These are phyloP conservation scores for Baudoinia panamericana DNA, from an alignment of 495 filamentous ascomycete species.

Conservation along the genomic window DNA sequence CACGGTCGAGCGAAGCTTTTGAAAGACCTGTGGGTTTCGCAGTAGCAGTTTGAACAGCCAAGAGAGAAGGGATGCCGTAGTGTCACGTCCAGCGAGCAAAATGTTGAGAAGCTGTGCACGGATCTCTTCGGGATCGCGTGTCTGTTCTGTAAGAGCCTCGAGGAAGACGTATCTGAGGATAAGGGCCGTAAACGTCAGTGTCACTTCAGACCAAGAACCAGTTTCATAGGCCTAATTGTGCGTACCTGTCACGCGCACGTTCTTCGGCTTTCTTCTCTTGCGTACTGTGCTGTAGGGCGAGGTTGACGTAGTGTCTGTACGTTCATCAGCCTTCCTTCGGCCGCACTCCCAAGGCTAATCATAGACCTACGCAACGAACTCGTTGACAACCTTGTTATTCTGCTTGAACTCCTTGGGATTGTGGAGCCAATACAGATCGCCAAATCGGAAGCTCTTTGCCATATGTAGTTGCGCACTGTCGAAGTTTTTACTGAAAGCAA, in stretches of 20 bases:
- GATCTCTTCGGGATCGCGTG: conserved; percentile 55
- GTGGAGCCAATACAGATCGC: conserved; percentile 34
- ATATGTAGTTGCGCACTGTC: conserved; percentile 20
- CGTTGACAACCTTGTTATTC: conserved; percentile 40
- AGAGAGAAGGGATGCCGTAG: conserved; percentile 27
- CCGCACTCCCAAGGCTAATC: conserved; percentile 39
- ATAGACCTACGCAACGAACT: conserved; percentile 55
- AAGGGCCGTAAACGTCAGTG: too few species aligned
- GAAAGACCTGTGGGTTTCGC: conserved; percentile 55
- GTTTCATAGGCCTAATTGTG: too few species aligned
- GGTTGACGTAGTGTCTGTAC: conserved; percentile 59
- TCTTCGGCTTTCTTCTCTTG: conserved; percentile 54
- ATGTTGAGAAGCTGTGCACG: conserved; percentile 71
- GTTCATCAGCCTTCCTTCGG: conserved; percentile 34
- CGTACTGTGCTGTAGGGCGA: conserved; percentile 40
- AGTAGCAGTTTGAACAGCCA: conserved; percentile 59
- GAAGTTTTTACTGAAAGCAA: conserved; percentile 22
- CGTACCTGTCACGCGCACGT: conserved; percentile 25
- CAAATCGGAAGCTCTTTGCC: conserved; percentile 17
- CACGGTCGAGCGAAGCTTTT: conserved; percentile 55
- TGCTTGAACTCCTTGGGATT: conserved; percentile 35
- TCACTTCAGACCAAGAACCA: too few species aligned
- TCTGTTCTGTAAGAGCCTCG: conserved; percentile 63
- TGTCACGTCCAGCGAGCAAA: conserved; percentile 44
- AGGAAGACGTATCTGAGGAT: conserved; percentile 62